Percentiles rank a stretch among this genome's conserved stretches.
These are phyloP conservation scores for Steccherinum ochraceum DNA, from an alignment of 768 basidiomycete species.

Conservation along the genomic window DNA sequence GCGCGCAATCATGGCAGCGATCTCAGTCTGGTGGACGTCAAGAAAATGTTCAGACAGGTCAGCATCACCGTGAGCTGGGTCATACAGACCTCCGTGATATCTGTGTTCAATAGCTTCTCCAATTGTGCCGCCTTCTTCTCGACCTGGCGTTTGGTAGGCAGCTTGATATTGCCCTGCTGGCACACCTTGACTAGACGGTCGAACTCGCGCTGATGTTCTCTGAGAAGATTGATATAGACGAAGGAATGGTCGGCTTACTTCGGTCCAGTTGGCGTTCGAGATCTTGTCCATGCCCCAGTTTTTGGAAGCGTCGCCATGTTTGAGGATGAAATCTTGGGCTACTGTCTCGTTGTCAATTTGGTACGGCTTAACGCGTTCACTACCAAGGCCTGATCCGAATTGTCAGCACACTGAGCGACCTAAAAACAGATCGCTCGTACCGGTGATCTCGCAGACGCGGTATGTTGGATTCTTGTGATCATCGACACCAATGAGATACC, in stretches of 20 bases:
- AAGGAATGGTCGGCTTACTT: constrained; percentile 38
- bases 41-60: constrained; percentile 1
- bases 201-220: constrained; percentile 53
- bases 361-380: constrained; percentile 58
- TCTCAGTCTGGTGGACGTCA: constrained; percentile 60
- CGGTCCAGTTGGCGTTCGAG: constrained; percentile 62
- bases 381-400: constrained; percentile 42
- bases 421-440: constrained; percentile 39
- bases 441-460: constrained; percentile 72
- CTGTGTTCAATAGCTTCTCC: constrained; percentile 47
- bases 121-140: constrained; percentile 64
- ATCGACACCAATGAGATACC: constrained; percentile 72
- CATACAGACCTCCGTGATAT: constrained; percentile 68
- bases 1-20: constrained; percentile 69
- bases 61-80: neutral
- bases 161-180: constrained; percentile 44
- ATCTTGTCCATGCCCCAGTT: constrained; percentile 79
- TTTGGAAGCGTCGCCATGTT: constrained; percentile 63
- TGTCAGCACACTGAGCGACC: neutral
- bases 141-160: constrained; percentile 63
- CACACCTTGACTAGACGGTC: constrained; percentile 46
- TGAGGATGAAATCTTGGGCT: constrained; percentile 66
- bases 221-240: neutral
- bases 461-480: constrained; percentile 49
- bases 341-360: constrained; percentile 59